Evolutionary conservation across 1,284 basidiomycete species (phyloP).

Genomic region (Melampsora larici-populina): DNA sequence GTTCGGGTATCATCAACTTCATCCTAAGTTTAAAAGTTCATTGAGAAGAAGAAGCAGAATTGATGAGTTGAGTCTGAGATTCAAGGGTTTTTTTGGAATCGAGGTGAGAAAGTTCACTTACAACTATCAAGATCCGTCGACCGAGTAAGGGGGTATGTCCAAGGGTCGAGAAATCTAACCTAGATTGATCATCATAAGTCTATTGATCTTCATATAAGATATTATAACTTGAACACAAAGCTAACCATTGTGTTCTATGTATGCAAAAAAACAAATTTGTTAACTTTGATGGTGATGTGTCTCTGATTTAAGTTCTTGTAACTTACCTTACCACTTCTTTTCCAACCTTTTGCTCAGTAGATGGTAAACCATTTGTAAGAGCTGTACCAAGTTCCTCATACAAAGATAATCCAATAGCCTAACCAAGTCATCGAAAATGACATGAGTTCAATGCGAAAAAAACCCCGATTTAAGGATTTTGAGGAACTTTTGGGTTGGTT

Average conservation of each 20-base stretch:
- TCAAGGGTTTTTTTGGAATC: neutral
- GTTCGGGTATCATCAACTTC: slow-evolving; percentile 92
- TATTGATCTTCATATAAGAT: no score
- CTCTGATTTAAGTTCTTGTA: neutral
- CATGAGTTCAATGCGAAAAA: neutral
- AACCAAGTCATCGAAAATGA: slow-evolving; percentile 54
- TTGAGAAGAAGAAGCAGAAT: no score
- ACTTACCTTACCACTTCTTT: slow-evolving; percentile 37
- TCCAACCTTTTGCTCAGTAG: slow-evolving; percentile 40
- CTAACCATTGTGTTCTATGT: slow-evolving; percentile 41
- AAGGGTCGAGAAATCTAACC: slow-evolving; percentile 39
- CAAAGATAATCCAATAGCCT: slow-evolving; percentile 84
- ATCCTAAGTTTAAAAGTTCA: slow-evolving; percentile 61
- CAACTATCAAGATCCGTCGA: slow-evolving; percentile 74
- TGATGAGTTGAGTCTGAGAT: no score
- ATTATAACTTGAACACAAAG: neutral
- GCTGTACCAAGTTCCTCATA: slow-evolving; percentile 68
- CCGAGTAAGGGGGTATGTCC: slow-evolving; percentile 71
- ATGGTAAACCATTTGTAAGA: slow-evolving; percentile 31
- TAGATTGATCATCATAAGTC: neutral
- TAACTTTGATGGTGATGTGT: neutral
- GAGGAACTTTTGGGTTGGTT: neutral
- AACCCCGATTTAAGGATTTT: neutral
- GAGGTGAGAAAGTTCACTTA: slow-evolving; percentile 55
- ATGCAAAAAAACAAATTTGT: neutral